Evolutionary conservation across 805 yeast species (phyloP).

Genomic region (Metschnikowia cubensis): DNA sequence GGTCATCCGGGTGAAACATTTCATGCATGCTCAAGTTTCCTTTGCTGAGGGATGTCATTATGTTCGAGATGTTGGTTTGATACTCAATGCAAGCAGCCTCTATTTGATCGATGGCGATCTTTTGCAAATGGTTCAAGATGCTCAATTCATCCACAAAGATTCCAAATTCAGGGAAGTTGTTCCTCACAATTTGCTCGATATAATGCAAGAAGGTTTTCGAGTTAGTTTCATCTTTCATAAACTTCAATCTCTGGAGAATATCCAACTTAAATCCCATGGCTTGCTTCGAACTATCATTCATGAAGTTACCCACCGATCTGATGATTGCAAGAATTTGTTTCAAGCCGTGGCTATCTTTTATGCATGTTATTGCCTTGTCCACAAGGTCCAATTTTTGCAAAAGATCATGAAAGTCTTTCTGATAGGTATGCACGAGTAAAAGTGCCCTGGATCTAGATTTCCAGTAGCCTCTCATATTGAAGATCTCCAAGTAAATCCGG

Average conservation of each 20-base stretch:
- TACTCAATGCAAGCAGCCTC: slow-evolving; percentile 67
- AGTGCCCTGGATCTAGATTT: slow-evolving; percentile 64
- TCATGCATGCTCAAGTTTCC: slow-evolving; percentile 84
- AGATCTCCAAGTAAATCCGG: slow-evolving; percentile 64
- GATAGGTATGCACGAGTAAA: slow-evolving; percentile 50
- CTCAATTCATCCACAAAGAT: slow-evolving; percentile 70
- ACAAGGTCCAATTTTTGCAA: slow-evolving; percentile 52
- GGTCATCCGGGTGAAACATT: slow-evolving; percentile 80
- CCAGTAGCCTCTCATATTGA: slow-evolving; percentile 70
- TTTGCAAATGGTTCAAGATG: slow-evolving; percentile 57
- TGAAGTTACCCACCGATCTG: slow-evolving; percentile 88
- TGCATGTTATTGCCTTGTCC: slow-evolving; percentile 68
- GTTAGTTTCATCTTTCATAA: slow-evolving; percentile 85
- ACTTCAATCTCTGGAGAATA: slow-evolving; percentile 83
- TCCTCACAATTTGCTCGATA: slow-evolving; percentile 84
- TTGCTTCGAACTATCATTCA: slow-evolving; percentile 91
- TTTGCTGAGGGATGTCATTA: slow-evolving; percentile 65
- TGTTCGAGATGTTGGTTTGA: slow-evolving; percentile 58
- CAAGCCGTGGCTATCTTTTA: slow-evolving; percentile 64
- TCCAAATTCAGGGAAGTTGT: slow-evolving; percentile 74
- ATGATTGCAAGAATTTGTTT: slow-evolving; percentile 77
- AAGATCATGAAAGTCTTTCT: slow-evolving; percentile 63
- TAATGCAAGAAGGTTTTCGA: slow-evolving; percentile 88
- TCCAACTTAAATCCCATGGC: slow-evolving; percentile 89
- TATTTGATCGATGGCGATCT: slow-evolving; percentile 78